Conservation (phyloP, 139 green algal genomes). For the Picochlorum costavermella region DNA sequence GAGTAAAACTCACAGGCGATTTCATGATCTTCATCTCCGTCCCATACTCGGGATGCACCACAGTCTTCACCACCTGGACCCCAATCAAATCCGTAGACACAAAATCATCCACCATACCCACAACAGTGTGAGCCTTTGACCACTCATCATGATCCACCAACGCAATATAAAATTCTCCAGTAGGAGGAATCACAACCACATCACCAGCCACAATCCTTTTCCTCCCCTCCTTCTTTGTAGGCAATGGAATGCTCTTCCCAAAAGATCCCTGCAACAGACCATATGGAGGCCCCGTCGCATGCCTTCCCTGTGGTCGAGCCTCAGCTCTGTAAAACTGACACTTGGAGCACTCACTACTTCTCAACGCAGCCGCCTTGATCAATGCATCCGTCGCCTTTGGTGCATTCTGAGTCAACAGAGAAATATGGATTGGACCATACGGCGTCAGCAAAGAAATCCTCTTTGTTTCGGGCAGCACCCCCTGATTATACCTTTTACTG, state of each 20-base stretch:
- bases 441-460: constrained; percentile 7
- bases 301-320: not conserved
- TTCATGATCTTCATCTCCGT: constrained; percentile 15
- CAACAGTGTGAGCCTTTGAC: constrained; percentile 32
- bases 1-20: not conserved
- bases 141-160: constrained; percentile 37
- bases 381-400: constrained; percentile 5
- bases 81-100: constrained; percentile 8
- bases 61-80: not conserved
- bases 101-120: constrained; percentile 15
- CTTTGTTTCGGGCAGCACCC: not conserved
- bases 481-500: too few species aligned
- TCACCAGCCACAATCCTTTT: constrained; percentile 24
- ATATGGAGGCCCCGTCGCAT: constrained; percentile 31
- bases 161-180: constrained; percentile 47
- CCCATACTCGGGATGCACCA: constrained; percentile 11
- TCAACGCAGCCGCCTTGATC: not conserved
- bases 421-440: constrained; percentile 7
- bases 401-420: constrained; percentile 1
- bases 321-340: constrained; percentile 14
- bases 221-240: not conserved
- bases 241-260: constrained; percentile 8
- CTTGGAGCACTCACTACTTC: not conserved
- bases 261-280: constrained; percentile 39
- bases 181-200: constrained; percentile 36